Base-by-base conservation (phyloP, 148 eudicot genomes). In the Rhododendron williamsianum region DNA sequence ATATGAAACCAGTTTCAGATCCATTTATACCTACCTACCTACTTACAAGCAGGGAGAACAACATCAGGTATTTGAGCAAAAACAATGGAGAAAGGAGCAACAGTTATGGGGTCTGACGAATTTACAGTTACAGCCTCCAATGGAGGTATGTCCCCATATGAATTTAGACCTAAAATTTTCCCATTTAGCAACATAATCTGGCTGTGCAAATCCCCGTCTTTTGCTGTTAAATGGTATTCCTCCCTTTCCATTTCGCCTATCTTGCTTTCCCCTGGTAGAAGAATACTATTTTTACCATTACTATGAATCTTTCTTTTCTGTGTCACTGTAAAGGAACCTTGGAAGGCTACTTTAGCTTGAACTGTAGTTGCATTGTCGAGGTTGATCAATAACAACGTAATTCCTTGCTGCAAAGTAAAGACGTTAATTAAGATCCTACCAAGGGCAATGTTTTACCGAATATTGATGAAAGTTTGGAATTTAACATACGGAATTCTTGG, bases 151-250 rank as follows among this genome's bases (percentile, higher is more conserved):
- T 86, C 81, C 63, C 98, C 98, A 3, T 85, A 54, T 56, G 98
- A 90, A 88, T 84, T 87, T n/a, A 93, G 48, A 1, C 83, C 63
- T 51, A 96, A 81, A 15, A 85, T 87, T 23, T 93, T 87, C 45
- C 95, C 98, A 84, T 94, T 96, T 6, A 96, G 98, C 87, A 94
- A 58, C 96, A 96, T 93, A 46, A 72, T 87, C 80, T 88, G 96
- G 89, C 98, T 96, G 45, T 92, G 96, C 82, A 96, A 89, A 79
- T 94, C 85, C 5, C 96, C 93, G 63, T 90, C 92, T 81, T 88
- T 87, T 11, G 96, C 93, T 67, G 98, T 96, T 71, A 96, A 80
- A 84, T 96, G 98, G 89, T 96, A 96, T 76, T 96, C 98, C 78
- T 91, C 91, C 90, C 98, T 88, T 49, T 83, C 76, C 27, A 33